These are phyloP conservation scores for Orobanche coerulescens DNA, from an alignment of 257 asterid species.

Conservation along the genomic window DNA sequence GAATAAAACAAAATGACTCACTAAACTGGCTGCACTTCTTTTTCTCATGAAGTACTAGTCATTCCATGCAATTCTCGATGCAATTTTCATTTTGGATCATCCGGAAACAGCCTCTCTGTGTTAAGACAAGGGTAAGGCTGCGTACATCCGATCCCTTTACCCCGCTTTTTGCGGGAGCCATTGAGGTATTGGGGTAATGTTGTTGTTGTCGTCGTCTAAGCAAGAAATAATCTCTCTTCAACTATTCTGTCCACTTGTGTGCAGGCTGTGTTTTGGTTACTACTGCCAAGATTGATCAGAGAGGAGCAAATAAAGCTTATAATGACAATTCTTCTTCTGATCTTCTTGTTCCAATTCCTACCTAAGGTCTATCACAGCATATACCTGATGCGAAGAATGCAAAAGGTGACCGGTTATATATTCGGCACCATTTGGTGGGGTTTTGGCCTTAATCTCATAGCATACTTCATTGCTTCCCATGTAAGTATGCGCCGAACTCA, in stretches of 20 bases:
- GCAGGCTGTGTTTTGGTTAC: conserved; percentile 83
- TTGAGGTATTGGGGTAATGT: too few relatives aligned
- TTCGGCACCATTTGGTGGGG: conserved; percentile 99
- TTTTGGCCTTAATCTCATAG: conserved; percentile 85
- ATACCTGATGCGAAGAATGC: conserved; percentile 81
- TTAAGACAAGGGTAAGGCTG: too few relatives aligned
- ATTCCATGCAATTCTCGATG: too few relatives aligned
- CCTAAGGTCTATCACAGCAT: conserved; percentile 86
- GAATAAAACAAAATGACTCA: too few relatives aligned
- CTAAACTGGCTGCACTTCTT: too few relatives aligned
- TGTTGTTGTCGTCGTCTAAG: too few relatives aligned
- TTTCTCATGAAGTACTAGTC: too few relatives aligned
- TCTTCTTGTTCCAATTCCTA: conserved; percentile 84
- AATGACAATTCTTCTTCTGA: conserved; percentile 70
- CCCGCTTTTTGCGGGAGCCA: too few relatives aligned
- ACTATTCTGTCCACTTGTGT: neutral
- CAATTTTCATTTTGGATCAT: too few relatives aligned
- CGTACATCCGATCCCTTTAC: too few relatives aligned
- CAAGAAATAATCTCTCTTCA: too few relatives aligned
- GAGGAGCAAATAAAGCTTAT: conserved; percentile 72
- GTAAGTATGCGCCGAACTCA: conserved; percentile 31
- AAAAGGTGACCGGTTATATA: conserved; percentile 85
- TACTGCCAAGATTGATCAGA: conserved; percentile 66
- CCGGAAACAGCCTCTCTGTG: too few relatives aligned
- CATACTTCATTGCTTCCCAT: conserved; percentile 98